phyloP scores from a whole-genome alignment of 345 rosid species.

The Aethionema arabicum region DNA sequence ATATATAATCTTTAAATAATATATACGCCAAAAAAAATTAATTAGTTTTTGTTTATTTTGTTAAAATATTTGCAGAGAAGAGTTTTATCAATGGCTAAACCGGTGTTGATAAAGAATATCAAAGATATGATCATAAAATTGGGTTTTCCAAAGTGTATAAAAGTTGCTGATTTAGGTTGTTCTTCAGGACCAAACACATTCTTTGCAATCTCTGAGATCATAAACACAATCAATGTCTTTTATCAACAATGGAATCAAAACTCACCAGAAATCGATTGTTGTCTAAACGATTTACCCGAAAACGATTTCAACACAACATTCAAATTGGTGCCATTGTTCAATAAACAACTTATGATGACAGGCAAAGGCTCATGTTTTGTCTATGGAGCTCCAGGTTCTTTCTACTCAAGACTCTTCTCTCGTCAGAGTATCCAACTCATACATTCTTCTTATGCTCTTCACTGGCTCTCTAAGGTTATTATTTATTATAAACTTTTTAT shows the following conservation, averaged over 20 bases:
- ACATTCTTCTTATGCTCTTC: slow-evolving; percentile 47
- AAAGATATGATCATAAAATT: slow-evolving; percentile 22
- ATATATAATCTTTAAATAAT: too few species aligned
- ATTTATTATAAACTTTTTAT: too few species aligned
- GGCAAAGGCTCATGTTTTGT: slow-evolving; percentile 32
- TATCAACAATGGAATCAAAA: slow-evolving; percentile 11
- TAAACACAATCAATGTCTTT: slow-evolving; percentile 23
- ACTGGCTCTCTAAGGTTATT: slow-evolving; percentile 43
- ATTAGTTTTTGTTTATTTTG: not conserved
- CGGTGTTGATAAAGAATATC: slow-evolving; percentile 19
- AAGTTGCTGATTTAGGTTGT: slow-evolving; percentile 54
- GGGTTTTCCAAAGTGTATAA: slow-evolving; percentile 24
- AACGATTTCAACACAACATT: slow-evolving; percentile 50
- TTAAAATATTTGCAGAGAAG: slow-evolving; percentile 21
- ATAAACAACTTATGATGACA: slow-evolving; percentile 19
- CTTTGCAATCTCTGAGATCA: slow-evolving; percentile 26
- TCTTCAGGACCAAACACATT: slow-evolving; percentile 52
- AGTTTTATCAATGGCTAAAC: slow-evolving; percentile 29
- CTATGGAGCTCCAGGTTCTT: slow-evolving; percentile 49
- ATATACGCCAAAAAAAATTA: too few species aligned
- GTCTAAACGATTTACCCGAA: slow-evolving; percentile 49
- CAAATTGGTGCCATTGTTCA: slow-evolving; percentile 23
- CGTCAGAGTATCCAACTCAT: slow-evolving; percentile 37
- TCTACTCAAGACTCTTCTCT: slow-evolving; percentile 52
- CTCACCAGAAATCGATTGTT: slow-evolving; percentile 43